Evolutionary conservation across 257 asterid species (phyloP).

Genomic region (Solanum arcanum): DNA sequence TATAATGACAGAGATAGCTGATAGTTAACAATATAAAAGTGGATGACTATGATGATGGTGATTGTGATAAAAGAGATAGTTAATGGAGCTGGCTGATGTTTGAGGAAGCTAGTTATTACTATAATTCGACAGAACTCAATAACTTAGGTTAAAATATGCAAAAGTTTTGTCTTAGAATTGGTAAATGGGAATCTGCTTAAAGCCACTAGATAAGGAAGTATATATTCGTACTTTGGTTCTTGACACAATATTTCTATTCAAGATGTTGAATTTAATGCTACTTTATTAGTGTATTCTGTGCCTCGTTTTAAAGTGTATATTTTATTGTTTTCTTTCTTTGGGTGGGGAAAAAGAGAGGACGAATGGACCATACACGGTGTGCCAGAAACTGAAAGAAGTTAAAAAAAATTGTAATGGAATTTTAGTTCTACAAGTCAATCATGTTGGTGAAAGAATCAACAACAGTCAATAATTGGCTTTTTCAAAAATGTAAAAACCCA

Average conservation of each 20-base stretch:
- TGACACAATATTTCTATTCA: conserved; percentile 1
- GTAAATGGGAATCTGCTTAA: neutral
- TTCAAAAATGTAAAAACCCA: neutral
- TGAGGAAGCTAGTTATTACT: neutral
- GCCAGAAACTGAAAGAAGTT: neutral
- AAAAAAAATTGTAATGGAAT: neutral
- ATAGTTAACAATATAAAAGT: neutral
- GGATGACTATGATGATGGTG: neutral
- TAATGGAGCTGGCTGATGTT: neutral
- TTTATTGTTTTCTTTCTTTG: neutral
- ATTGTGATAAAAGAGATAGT: neutral
- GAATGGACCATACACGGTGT: neutral
- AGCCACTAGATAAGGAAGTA: conserved; percentile 8
- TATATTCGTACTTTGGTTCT: conserved; percentile 10
- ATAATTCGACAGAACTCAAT: neutral
- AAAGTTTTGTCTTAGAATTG: neutral
- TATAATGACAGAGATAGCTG: too few relatives aligned
- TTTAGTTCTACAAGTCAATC: neutral
- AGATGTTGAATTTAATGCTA: conserved; percentile 5
- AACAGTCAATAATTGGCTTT: neutral
- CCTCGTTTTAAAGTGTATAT: neutral
- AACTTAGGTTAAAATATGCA: neutral
- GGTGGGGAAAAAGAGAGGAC: neutral
- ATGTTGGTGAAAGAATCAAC: neutral
- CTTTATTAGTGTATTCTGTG: neutral